Evolutionary conservation across 2,329 filamentous ascomycete genomes (phyloP).

Genomic region (Zelopaecilomyces penicillatus): DNA sequence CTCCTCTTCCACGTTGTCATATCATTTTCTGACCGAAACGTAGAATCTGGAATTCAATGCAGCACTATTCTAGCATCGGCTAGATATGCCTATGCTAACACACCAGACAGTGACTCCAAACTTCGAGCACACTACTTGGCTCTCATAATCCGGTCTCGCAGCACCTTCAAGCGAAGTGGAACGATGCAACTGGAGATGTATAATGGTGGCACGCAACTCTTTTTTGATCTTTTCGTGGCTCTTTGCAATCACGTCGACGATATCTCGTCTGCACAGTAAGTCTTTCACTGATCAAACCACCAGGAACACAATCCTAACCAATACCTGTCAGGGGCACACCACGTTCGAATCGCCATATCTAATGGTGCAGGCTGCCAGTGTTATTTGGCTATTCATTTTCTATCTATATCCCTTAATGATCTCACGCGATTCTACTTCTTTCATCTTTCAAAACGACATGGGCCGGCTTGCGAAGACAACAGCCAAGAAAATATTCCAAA

Average conservation of each 20-base stretch:
- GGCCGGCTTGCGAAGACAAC: background rate
- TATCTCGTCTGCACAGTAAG: slow-evolving; percentile 49
- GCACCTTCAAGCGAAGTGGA: slow-evolving; percentile 85
- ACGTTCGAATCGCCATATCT: slow-evolving; percentile 38
- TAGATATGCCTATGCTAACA: slow-evolving; percentile 83
- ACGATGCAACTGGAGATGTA: slow-evolving; percentile 97
- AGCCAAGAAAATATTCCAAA: background rate
- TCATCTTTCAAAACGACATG: background rate
- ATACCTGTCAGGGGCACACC: slow-evolving; percentile 27
- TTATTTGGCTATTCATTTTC: slow-evolving; percentile 2
- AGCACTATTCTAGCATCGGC: slow-evolving; percentile 79
- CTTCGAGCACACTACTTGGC: slow-evolving; percentile 85
- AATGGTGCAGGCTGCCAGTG: slow-evolving; percentile 10
- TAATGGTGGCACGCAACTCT: slow-evolving; percentile 69
- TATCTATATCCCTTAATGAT: slow-evolving; percentile 17
- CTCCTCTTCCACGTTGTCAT: background rate
- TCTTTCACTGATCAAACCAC: slow-evolving; percentile 7
- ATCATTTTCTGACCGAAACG: slow-evolving; percentile 7
- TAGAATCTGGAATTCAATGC: slow-evolving; percentile 70
- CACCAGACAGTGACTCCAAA: slow-evolving; percentile 84
- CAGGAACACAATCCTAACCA: background rate
- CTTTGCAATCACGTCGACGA: slow-evolving; percentile 85
- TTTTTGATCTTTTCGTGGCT: slow-evolving; percentile 90
- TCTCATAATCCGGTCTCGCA: slow-evolving; percentile 79
- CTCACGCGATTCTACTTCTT: background rate